phyloP scores from a whole-genome alignment of 2,329 filamentous ascomycete species.

The Fusarium xylarioides region DNA sequence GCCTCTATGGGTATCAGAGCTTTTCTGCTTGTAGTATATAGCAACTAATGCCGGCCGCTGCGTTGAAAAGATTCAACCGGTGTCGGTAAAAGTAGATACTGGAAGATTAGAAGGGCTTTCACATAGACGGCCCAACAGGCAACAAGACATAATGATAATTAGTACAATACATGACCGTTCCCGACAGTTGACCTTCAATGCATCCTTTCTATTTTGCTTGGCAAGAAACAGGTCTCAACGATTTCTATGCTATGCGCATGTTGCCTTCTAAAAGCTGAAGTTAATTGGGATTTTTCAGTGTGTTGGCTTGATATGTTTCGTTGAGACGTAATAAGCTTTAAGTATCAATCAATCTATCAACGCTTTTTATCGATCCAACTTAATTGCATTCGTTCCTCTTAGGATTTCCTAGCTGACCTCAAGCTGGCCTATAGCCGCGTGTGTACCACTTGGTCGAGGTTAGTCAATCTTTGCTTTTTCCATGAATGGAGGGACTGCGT shows the following conservation, averaged over 20 bases:
- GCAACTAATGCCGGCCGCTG: fast-evolving
- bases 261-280: too few species aligned
- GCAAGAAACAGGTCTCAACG: too few species aligned
- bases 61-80: fast-evolving
- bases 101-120: fast-evolving
- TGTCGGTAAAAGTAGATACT: fast-evolving
- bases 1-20: fast-evolving
- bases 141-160: not conserved
- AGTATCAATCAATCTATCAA: too few species aligned
- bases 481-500: too few species aligned
- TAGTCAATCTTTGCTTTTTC: too few species aligned
- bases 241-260: too few species aligned
- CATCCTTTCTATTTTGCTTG: fast-evolving
- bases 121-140: not conserved
- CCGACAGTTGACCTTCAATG: fast-evolving
- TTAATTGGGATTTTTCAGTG: too few species aligned
- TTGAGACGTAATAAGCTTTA: too few species aligned
- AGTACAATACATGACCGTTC: fast-evolving
- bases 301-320: too few species aligned
- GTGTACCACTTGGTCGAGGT: fast-evolving
- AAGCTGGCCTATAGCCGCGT: not conserved
- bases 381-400: too few species aligned
- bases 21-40: not conserved
- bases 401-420: not conserved
- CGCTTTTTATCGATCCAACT: too few species aligned